Percentiles rank a stretch among this genome's conserved stretches.
These are phyloP conservation scores for Schizophyllum amplum DNA, from an alignment of 1,284 basidiomycete species.

Conservation along the genomic window DNA sequence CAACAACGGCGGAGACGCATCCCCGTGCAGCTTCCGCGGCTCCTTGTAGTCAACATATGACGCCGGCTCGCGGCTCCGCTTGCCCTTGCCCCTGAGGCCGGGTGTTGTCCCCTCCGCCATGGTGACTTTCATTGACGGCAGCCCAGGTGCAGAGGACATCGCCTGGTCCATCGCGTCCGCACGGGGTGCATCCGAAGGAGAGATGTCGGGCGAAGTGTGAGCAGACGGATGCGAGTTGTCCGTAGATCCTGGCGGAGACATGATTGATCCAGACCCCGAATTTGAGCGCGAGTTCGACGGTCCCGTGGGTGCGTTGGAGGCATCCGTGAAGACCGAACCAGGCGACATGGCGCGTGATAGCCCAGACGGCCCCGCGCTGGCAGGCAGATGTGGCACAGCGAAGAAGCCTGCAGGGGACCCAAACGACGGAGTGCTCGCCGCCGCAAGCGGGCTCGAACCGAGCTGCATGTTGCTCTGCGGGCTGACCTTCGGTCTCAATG, in stretches of 20 bases:
- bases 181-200: too few species aligned
- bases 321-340: not conserved
- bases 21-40: slow-evolving; percentile 49
- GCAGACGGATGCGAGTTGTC: too few species aligned
- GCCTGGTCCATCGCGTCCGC: not conserved
- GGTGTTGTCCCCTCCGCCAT: not conserved
- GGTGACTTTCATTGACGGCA: not conserved
- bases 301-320: not conserved
- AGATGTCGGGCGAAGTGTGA: too few species aligned
- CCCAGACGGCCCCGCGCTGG: not conserved
- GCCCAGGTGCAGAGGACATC: not conserved
- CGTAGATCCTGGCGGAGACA: too few species aligned
- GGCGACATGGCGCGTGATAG: not conserved
- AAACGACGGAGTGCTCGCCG: not conserved
- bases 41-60: slow-evolving; percentile 41
- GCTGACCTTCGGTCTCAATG: not conserved
- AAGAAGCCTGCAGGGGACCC: not conserved
- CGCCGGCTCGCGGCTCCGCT: not conserved
- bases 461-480: not conserved
- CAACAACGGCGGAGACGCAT: slow-evolving; percentile 48
- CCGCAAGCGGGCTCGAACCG: not conserved
- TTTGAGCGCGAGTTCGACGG: too few species aligned
- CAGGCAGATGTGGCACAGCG: not conserved
- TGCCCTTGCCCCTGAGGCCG: not conserved
- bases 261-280: not conserved